Percentiles rank a stretch among this genome's conserved stretches.
Evolutionary conservation across 768 basidiomycete genomes (phyloP).

Genomic region (Hemileccinum rubropunctum): DNA sequence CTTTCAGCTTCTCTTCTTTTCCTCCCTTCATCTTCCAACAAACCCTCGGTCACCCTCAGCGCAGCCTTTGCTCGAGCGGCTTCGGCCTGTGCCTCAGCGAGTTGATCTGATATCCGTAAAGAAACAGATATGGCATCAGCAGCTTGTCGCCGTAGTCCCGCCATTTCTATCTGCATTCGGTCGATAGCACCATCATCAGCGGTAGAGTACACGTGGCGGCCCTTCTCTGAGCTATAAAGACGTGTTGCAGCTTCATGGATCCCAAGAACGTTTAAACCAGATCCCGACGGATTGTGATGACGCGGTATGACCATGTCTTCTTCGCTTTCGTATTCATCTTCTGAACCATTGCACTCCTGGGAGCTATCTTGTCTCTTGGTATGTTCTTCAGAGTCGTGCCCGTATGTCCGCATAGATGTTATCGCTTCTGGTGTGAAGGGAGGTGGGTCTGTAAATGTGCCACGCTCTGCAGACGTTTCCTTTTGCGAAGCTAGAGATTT

Average conservation of each 20-base stretch:
- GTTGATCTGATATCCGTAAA: conserved; percentile 63
- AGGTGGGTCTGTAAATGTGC: conserved; percentile 12
- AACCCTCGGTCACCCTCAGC: conserved; percentile 51
- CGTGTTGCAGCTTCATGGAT: conserved; percentile 37
- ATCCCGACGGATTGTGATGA: conserved; percentile 40
- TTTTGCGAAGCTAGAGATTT: conserved; percentile 23
- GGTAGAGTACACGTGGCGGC: conserved; percentile 22
- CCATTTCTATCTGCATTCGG: conserved; percentile 64
- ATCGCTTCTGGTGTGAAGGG: conserved; percentile 20
- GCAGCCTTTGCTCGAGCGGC: conserved; percentile 52
- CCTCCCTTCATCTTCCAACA: conserved; percentile 58
- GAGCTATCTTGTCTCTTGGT: conserved; percentile 39
- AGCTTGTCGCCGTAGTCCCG: conserved; percentile 59
- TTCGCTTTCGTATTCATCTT: conserved; percentile 63
- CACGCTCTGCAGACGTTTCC: conserved; percentile 17
- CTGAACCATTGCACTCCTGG: conserved; percentile 43
- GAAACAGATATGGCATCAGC: conserved; percentile 67
- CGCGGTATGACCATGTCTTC: conserved; percentile 54
- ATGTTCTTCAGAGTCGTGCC: conserved; percentile 37
- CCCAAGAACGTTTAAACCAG: conserved; percentile 37
- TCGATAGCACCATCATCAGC: conserved; percentile 50
- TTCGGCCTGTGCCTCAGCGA: conserved; percentile 65
- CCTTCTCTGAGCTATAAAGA: conserved; percentile 39
- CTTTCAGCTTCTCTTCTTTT: conserved; percentile 59
- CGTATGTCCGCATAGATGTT: conserved; percentile 27